Evolutionary conservation across 176 grass and related monocot species (phyloP).

Genomic region (Calamus simplicifolius): DNA sequence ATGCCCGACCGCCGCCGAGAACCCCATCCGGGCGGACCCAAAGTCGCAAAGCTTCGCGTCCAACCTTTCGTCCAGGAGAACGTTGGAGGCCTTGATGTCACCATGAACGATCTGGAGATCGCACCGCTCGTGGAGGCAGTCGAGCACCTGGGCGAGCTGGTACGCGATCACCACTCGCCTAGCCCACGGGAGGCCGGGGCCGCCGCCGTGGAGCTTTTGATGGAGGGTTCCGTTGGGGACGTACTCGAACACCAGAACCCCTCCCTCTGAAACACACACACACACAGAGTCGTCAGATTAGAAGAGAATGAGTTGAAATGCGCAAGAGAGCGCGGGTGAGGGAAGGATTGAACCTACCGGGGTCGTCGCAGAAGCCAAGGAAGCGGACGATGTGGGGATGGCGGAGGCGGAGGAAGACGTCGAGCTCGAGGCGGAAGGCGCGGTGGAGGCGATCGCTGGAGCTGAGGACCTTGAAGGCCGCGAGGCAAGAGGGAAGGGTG

Average conservation of each 20-base stretch:
- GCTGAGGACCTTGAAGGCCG: conserved; percentile 80
- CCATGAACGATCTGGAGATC: conserved; percentile 91
- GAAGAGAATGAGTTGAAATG: neutral
- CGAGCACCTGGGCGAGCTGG: conserved; percentile 68
- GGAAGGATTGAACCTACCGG: conserved; percentile 30
- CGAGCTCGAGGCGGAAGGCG: conserved; percentile 87
- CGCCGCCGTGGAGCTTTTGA: conserved; percentile 62
- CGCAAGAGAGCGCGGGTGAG: neutral
- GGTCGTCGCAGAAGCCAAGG: conserved; percentile 81
- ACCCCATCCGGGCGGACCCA: conserved; percentile 73
- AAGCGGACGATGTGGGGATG: conserved; percentile 83
- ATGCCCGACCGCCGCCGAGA: conserved; percentile 75
- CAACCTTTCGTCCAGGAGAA: conserved; percentile 72
- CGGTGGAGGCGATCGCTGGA: conserved; percentile 92
- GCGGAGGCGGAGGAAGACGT: conserved; percentile 53
- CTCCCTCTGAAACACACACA: conserved; percentile 55
- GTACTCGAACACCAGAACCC: conserved; percentile 80
- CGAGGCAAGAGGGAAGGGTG: conserved; percentile 43
- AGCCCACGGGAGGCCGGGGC: conserved; percentile 56
- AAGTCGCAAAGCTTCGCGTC: conserved; percentile 91
- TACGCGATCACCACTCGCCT: conserved; percentile 50
- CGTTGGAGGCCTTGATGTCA: conserved; percentile 86
- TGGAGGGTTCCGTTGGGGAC: conserved; percentile 85
- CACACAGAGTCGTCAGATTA: neutral
- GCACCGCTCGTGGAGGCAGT: conserved; percentile 78